Evolutionary conservation across 176 grass and related monocot genomes (phyloP).

Genomic region (Triticum urartu): DNA sequence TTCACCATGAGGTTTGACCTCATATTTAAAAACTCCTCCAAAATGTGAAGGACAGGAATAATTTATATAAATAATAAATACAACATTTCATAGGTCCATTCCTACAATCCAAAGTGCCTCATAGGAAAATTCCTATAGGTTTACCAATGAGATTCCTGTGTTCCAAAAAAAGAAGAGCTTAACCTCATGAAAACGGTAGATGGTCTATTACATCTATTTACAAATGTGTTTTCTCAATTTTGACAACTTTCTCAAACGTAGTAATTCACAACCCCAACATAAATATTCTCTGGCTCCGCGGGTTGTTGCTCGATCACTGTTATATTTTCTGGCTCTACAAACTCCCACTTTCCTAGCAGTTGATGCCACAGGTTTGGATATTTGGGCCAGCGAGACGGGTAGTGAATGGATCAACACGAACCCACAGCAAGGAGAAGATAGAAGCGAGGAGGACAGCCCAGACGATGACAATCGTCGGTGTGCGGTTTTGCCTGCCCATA

Average conservation of each 20-base stretch:
- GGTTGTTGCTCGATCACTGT: slow-evolving; percentile 1
- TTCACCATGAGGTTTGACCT: not conserved
- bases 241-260: not conserved
- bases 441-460: slow-evolving; percentile 91
- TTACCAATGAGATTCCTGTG: not conserved
- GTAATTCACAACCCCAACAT: not conserved
- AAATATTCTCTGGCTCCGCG: not conserved
- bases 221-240: slow-evolving; percentile 5
- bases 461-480: slow-evolving; percentile 80
- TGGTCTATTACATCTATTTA: slow-evolving; percentile 18
- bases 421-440: slow-evolving; percentile 88
- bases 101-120: slow-evolving; percentile 1
- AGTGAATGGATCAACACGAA: slow-evolving; percentile 83
- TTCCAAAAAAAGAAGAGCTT: not conserved
- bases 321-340: slow-evolving; percentile 36
- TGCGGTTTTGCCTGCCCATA: slow-evolving; percentile 88
- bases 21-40: not conserved
- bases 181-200: not conserved
- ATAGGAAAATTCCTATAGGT: slow-evolving; percentile 13
- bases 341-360: slow-evolving; percentile 59
- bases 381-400: slow-evolving; percentile 82
- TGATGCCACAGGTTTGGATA: slow-evolving; percentile 82
- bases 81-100: not conserved
- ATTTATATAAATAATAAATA: slow-evolving; percentile 8
- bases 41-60: not conserved